Conservation (phyloP, 805 yeast genomes). For the Wickerhamiella azyma region DNA sequence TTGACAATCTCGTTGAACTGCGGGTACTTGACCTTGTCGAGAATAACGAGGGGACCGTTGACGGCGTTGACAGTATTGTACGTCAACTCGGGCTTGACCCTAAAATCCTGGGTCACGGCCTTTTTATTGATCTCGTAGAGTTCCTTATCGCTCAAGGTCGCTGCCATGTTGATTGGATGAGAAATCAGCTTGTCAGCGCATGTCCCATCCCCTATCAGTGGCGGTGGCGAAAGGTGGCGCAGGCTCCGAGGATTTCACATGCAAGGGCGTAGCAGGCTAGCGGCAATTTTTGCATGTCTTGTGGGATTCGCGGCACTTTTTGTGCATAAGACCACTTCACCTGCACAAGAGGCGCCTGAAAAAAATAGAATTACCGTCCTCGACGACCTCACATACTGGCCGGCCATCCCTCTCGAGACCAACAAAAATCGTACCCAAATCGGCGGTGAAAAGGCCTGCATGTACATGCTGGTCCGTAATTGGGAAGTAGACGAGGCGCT, state of each 20-base stretch:
- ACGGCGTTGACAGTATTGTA: conserved; percentile 98
- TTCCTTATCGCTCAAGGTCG: conserved; percentile 23
- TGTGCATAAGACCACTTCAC: no score
- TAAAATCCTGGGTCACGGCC: conserved; percentile 86
- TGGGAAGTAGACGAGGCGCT: conserved; percentile 65
- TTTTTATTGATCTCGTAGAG: conserved; percentile 63
- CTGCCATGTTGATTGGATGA: conserved; percentile 9
- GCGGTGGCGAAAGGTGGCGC: not conserved
- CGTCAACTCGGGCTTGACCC: conserved; percentile 76
- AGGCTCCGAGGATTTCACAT: not conserved
- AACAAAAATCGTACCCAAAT: conserved; percentile 24
- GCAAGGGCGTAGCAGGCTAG: not conserved
- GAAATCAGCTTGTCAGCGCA: not conserved
- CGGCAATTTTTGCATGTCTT: not conserved
- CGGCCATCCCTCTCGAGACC: conserved; percentile 13
- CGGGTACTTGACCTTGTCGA: conserved; percentile 76
- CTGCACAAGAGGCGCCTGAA: not conserved
- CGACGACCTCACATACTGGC: conserved; percentile 19
- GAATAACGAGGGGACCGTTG: conserved; percentile 92
- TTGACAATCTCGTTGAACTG: conserved; percentile 94
- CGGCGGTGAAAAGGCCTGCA: conserved; percentile 67
- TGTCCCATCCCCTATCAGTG: not conserved
- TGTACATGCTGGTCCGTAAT: conserved; percentile 79
- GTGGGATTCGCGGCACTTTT: not conserved
- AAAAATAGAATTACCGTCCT: not conserved